A percentile compares a stretch with the other conserved stretches of the same genome.
Evolutionary conservation across 768 basidiomycete species (phyloP).

Genomic region (Tubosaeta sp.): DNA sequence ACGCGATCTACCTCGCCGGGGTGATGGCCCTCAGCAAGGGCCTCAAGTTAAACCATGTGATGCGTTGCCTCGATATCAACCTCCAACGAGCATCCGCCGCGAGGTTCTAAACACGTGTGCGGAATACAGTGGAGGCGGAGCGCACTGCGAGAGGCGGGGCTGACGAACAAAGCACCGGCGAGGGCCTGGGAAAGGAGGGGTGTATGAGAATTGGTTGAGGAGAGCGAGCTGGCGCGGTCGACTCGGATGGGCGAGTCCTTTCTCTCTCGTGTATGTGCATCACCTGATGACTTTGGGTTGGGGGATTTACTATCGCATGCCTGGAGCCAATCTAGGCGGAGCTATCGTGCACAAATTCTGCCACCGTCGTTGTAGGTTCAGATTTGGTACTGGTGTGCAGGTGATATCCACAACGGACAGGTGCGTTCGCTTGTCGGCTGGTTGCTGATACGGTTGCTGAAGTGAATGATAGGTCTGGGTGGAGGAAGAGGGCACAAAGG

Average conservation of each 20-base stretch:
- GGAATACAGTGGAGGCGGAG: conserved; percentile 91
- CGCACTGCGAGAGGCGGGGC: conserved; percentile 47
- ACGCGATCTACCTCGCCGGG: conserved; percentile 81
- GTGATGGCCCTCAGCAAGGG: conserved; percentile 90
- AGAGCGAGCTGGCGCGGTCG: conserved; percentile 73
- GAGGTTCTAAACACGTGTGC: conserved; percentile 60
- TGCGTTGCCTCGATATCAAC: conserved; percentile 91
- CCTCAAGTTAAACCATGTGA: conserved; percentile 75
- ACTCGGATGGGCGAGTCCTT: conserved; percentile 43
- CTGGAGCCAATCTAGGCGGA: too few species aligned
- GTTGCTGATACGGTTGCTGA: too few species aligned
- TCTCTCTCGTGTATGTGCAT: too few species aligned
- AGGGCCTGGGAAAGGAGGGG: conserved; percentile 37
- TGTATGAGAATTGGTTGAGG: conserved; percentile 83
- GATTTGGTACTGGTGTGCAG: too few species aligned
- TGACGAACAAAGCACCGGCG: conserved; percentile 29
- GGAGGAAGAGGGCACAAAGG: too few species aligned
- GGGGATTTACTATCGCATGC: too few species aligned
- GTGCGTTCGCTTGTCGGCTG: too few species aligned
- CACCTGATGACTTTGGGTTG: too few species aligned
- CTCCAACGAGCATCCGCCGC: conserved; percentile 84
- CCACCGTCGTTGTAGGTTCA: too few species aligned
- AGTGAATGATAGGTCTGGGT: too few species aligned
- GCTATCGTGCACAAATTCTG: too few species aligned
- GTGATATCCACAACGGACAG: too few species aligned